Percentiles rank a stretch among this genome's conserved stretches.
Evolutionary conservation across 2,329 filamentous ascomycete genomes (phyloP).

Genomic region (Claviceps sorghi): DNA sequence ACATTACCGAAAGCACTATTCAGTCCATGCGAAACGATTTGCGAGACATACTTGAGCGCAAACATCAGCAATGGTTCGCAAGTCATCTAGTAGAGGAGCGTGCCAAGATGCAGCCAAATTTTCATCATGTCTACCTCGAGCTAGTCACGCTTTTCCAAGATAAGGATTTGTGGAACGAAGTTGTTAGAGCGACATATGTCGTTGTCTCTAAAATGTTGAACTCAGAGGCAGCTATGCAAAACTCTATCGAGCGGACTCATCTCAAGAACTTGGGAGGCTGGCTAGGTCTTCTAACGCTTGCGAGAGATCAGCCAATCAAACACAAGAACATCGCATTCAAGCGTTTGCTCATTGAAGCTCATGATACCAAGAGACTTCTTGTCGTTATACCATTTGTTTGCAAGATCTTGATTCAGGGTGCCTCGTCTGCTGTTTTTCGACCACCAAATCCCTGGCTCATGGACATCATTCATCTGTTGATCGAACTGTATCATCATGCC

Average conservation of each 20-base stretch:
- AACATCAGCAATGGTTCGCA: conserved; percentile 93
- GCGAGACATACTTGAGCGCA: conserved; percentile 59
- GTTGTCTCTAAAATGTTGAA: conserved; percentile 80
- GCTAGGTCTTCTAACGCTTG: conserved; percentile 86
- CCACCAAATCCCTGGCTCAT: conserved; percentile 96
- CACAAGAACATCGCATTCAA: conserved; percentile 97
- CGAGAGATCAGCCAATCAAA: conserved; percentile 86
- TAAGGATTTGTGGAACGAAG: conserved; percentile 66
- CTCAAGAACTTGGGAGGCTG: conserved; percentile 88
- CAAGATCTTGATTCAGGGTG: conserved; percentile 80
- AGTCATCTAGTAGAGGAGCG: conserved; percentile 89
- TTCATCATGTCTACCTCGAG: conserved; percentile 83
- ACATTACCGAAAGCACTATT: conserved; percentile 81
- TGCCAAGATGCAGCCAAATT: conserved; percentile 94
- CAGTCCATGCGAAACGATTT: conserved; percentile 73
- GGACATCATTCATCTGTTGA: conserved; percentile 82
- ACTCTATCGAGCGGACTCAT: conserved; percentile 69
- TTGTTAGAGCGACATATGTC: conserved; percentile 84
- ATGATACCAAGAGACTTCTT: conserved; percentile 79
- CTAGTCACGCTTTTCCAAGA: conserved; percentile 73
- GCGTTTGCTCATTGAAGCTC: conserved; percentile 82
- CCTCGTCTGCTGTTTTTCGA: conserved; percentile 73
- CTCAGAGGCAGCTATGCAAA: conserved; percentile 72
- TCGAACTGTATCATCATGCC: conserved; percentile 85
- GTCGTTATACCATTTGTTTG: conserved; percentile 96